Conservation (phyloP, 176 grass and related monocot species). For the Phragmites australis region DNA sequence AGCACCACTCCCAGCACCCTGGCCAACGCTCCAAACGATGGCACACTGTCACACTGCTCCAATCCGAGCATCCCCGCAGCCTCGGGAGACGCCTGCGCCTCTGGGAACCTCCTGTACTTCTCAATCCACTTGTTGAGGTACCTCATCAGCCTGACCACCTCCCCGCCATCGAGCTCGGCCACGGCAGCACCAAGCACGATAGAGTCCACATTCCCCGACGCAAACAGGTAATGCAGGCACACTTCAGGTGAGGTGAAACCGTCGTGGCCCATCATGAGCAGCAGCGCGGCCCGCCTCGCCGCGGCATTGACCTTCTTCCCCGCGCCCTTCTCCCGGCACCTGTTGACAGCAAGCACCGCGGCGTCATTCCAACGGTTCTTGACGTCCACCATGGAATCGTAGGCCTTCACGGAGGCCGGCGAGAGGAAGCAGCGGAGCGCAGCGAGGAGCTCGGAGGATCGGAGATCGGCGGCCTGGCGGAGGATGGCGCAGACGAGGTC, state of each 20-base stretch:
- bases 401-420: conserved; percentile 57
- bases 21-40: conserved; percentile 48
- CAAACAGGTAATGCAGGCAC: conserved; percentile 80
- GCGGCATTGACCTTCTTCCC: conserved; percentile 27
- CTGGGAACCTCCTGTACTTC: conserved; percentile 61
- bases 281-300: conserved; percentile 49
- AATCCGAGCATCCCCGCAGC: conserved; percentile 28
- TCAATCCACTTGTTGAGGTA: conserved; percentile 81
- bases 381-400: conserved; percentile 53
- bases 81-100: conserved; percentile 31
- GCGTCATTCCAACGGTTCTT: conserved; percentile 63
- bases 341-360: conserved; percentile 54
- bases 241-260: conserved; percentile 63
- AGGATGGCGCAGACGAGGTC: conserved; percentile 60
- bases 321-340: conserved; percentile 28
- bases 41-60: conserved; percentile 55
- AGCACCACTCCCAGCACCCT: conserved; percentile 60
- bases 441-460: conserved; percentile 55
- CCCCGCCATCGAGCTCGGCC: conserved; percentile 60
- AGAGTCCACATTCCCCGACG: conserved; percentile 50
- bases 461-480: conserved; percentile 61
- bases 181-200: conserved; percentile 59
- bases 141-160: conserved; percentile 57
- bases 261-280: conserved; percentile 80
- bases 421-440: conserved; percentile 61